Evolutionary conservation across 1,284 basidiomycete genomes (phyloP), one percentile per base, ranked within the genome.

Genomic region (Puccinia triticina): DNA sequence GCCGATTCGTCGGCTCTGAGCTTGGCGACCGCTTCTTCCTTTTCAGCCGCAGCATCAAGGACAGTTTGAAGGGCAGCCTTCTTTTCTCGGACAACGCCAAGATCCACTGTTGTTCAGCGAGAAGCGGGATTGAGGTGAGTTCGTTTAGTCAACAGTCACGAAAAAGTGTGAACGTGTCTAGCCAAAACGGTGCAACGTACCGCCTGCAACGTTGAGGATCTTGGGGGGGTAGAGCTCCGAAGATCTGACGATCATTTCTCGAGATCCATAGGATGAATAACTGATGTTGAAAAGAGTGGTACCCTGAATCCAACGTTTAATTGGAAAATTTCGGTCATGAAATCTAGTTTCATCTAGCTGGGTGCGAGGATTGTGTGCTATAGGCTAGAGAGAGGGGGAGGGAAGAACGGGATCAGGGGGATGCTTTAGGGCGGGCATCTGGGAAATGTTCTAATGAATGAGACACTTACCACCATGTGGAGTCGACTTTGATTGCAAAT

Each of bases 241-340:
- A 12, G 81, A 77, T 57, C 71, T 71, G 53, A 82, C 64, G 55
- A 75, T 77, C 61, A 76, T 75, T 43, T 69, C 74, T 72, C 61
- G 23, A 23, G 64, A 26, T 26, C 81, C 81, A 46, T 82, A 82
- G 53, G 61, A 46, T 16, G 81, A 82, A 64, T 46, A 82, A 26
- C 48, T 69, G 59, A 82, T 59, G 14, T 40, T 64, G 64, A 64
- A 82, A 34, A 74, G 61, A 29, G 64, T 77, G 16, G 48, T 34
- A n/a, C 81, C 81, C 23, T 43, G 46, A 43, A 82, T 82, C 73
- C 74, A 82, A 48, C 34, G 29, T 76, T 77, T 77, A 55, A 82
- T 77, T n/a, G 73, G 73, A 64, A 64, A 77, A 50, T 46, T 40
- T 14, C 53, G 61, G 29, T 59, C 67, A 23, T 82, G 26, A 16